Evolutionary conservation across 2,329 filamentous ascomycete genomes (phyloP), one percentile per base, ranked within the genome.

Genomic region (Cladosporium sphaerospermum): DNA sequence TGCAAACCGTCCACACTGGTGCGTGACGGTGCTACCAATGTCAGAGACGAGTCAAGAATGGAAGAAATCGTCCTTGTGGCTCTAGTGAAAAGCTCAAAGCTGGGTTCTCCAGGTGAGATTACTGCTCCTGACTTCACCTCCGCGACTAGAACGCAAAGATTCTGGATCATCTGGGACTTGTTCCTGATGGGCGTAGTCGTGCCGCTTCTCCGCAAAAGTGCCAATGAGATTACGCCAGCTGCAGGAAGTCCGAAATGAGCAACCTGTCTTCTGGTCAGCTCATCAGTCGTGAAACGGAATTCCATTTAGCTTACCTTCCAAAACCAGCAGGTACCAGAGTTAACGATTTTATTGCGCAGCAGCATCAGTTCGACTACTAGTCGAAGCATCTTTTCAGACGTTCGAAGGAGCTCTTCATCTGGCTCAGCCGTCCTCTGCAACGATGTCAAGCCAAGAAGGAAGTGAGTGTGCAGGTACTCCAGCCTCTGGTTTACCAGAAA

Each of bases 191-290:
- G 48, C n/a, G 48, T 44, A 32, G 40, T 43, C 2, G 39, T 51
- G 4, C 48, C 48, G 18, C 48, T 51, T 11, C 39, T 31, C 5
- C 48, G 40, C 3, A 69, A 54, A 4, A 67, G 47, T 1, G 63
- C 61, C 18, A 69, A 57, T 16, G 61, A 62, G 9, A 69, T 59
- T 14, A 69, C 64, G 0, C 68, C 68, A 8, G 67, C 67, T 3
- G 68, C 67, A n/a, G 68, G 60, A 1, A 70, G 56, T 8, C 67
- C 67, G 47, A 68, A 70, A 41, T 64, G 64, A 4, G 58, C 61
- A n/a, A 69, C 60, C 67, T 69, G 36, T 39, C 8, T 39, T 11
- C 8, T 8, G n/a, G n/a, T 14, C 36, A 39, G 10, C 36, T 3
- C 31, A 43, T 60, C 42, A 59, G 55, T 40, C 16, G 14, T 44